A percentile compares a stretch with the other conserved stretches of the same genome.
These are phyloP conservation scores for Metschnikowia noctiluminum DNA, from an alignment of 805 yeast genomes.

Conservation along the genomic window DNA sequence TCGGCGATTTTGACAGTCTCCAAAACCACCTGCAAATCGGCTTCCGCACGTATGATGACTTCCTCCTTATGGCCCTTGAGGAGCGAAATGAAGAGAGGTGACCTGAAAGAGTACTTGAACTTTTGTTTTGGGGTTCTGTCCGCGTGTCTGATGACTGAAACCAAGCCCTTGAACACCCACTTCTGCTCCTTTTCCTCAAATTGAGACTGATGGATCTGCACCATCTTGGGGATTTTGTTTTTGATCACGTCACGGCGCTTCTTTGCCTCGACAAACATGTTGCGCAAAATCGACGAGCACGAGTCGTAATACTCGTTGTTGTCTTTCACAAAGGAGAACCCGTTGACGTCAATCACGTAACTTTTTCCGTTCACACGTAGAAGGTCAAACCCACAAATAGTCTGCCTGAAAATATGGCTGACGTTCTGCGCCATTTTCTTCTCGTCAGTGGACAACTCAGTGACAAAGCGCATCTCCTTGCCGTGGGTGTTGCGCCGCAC, in stretches of 20 bases:
- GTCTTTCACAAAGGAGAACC: conserved; percentile 96
- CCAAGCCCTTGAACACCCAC: conserved; percentile 95
- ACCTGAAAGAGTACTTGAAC: conserved; percentile 89
- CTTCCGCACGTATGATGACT: conserved; percentile 87
- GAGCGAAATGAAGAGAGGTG: conserved; percentile 79
- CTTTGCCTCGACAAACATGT: conserved; percentile 60
- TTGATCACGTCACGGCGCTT: conserved; percentile 39
- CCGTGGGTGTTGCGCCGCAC: conserved; percentile 97
- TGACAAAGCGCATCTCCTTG: conserved; percentile 88
- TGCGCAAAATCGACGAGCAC: conserved; percentile 73
- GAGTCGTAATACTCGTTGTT: conserved; percentile 80
- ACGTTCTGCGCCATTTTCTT: conserved; percentile 76
- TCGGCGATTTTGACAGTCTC: conserved; percentile 82
- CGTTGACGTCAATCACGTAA: conserved; percentile 95
- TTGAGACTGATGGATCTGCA: conserved; percentile 35
- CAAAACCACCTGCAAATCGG: conserved; percentile 80
- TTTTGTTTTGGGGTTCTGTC: conserved; percentile 98
- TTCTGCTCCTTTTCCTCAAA: conserved; percentile 71
- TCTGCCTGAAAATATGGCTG: conserved; percentile 75
- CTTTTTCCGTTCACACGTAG: conserved; percentile 84
- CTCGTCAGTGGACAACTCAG: conserved; percentile 74
- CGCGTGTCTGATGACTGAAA: conserved; percentile 91
- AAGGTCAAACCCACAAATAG: conserved; percentile 95
- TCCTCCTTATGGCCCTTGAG: conserved; percentile 94
- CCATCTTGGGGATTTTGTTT: conserved; percentile 32